Conservation (phyloP, 345 rosid genomes). For the Eucalyptus camaldulensis region DNA sequence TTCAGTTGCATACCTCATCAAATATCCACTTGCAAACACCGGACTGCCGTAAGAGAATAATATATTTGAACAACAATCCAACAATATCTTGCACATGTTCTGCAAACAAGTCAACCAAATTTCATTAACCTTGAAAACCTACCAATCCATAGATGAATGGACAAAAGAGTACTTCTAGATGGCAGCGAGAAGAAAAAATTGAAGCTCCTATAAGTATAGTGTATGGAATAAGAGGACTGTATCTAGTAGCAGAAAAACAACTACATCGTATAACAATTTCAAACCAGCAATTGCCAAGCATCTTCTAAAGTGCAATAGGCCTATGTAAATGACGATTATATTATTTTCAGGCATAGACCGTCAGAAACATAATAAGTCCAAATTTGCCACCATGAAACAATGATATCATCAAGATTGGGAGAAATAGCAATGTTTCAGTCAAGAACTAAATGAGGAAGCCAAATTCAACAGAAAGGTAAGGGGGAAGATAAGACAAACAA, state of each 20-base stretch:
- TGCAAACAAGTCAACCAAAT: constrained; percentile 1
- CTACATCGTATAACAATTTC: not conserved
- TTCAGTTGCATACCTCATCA: constrained; percentile 62
- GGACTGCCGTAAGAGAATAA: constrained; percentile 54
- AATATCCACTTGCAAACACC: constrained; percentile 91
- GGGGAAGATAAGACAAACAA: not conserved
- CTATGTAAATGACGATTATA: not conserved
- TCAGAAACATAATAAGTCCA: not conserved
- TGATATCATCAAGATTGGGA: not conserved
- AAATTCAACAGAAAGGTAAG: not conserved
- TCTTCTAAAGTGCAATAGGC: not conserved
- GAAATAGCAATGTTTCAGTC: not conserved
- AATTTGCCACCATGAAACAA: not conserved
- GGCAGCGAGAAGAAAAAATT: not conserved
- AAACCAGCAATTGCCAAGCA: not conserved
- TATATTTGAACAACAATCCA: constrained; percentile 76
- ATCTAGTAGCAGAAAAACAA: not conserved
- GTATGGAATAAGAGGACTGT: not conserved
- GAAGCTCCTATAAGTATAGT: not conserved
- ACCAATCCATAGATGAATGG: not conserved
- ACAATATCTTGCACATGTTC: constrained; percentile 75
- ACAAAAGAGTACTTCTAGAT: not conserved
- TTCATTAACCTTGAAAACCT: not conserved
- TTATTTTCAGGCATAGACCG: not conserved
- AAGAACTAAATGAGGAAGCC: not conserved